Evolutionary conservation across 1,139 yeast species (phyloP).

Genomic region (Hyphopichia wangnamkhiaoensis): DNA sequence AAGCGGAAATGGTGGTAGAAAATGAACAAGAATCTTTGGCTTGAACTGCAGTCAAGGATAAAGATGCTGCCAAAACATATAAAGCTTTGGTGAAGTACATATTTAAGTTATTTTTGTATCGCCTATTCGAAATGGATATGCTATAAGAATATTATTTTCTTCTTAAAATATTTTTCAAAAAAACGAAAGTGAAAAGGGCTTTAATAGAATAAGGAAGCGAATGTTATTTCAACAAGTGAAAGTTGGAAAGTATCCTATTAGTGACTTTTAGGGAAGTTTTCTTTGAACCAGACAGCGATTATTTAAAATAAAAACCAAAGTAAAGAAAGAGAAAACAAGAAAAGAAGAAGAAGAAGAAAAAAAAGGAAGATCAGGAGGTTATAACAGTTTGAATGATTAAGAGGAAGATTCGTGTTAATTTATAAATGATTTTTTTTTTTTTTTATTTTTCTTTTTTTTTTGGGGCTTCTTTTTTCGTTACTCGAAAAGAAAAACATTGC

Average conservation of each 20-base stretch:
- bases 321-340: not conserved
- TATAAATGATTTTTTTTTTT: too few relatives aligned
- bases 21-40: conserved; percentile 35
- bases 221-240: not conserved
- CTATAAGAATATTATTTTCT: not conserved
- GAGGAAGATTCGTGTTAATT: not conserved
- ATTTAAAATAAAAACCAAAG: not conserved
- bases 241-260: not conserved
- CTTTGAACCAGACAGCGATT: not conserved
- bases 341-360: too few relatives aligned
- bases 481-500: not conserved
- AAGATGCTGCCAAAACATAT: conserved; percentile 14
- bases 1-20: conserved; percentile 41
- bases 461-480: not conserved
- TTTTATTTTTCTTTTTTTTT: too few relatives aligned
- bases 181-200: not conserved
- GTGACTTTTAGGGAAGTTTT: not conserved
- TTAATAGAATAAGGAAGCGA: not conserved
- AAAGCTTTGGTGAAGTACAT: conserved; percentile 3
- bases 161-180: too few relatives aligned
- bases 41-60: conserved; percentile 16
- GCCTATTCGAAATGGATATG: not conserved
- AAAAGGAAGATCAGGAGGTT: not conserved
- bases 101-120: not conserved
- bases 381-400: not conserved